Evolutionary conservation across 495 filamentous ascomycete genomes (phyloP).

Genomic region (Xylaria acuta): DNA sequence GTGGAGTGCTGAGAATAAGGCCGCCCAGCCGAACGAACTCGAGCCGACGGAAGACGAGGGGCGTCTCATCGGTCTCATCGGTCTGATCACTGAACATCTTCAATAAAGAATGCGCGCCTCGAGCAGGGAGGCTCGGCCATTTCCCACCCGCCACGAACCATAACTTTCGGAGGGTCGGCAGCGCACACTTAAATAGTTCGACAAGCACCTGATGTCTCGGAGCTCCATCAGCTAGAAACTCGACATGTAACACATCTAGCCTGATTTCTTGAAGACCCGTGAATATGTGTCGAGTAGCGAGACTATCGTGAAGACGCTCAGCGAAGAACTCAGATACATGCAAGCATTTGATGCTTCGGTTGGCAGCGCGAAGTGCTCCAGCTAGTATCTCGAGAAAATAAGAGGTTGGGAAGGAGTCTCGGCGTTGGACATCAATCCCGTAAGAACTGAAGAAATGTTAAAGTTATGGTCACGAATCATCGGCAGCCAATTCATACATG

Average conservation of each 20-base stretch:
- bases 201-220: background rate
- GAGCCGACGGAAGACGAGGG: constrained; percentile 9
- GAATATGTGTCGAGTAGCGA: constrained; percentile 16
- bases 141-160: background rate
- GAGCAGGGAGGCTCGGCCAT: constrained; percentile 4
- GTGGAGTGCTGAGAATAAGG: constrained; percentile 9
- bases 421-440: constrained; percentile 2
- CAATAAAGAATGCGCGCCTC: constrained; percentile 17
- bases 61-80: background rate
- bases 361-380: background rate
- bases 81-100: constrained; percentile 13
- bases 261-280: constrained; percentile 18
- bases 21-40: background rate
- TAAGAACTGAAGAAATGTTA: constrained; percentile 14
- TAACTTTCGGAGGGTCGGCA: constrained; percentile 2
- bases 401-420: constrained; percentile 2
- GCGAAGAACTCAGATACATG: constrained; percentile 11
- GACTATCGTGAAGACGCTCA: constrained; percentile 8
- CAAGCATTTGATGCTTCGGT: constrained; percentile 8
- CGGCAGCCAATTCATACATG: constrained; percentile 3
- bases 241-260: background rate
- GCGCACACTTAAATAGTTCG: constrained; percentile 9
- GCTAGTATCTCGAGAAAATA: constrained; percentile 2
- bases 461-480: background rate
- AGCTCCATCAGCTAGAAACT: constrained; percentile 2